A percentile compares a stretch with the other conserved stretches of the same genome.
These are phyloP conservation scores for Aspergillus niger DNA, from an alignment of 2,329 filamentous ascomycete genomes.

Conservation along the genomic window DNA sequence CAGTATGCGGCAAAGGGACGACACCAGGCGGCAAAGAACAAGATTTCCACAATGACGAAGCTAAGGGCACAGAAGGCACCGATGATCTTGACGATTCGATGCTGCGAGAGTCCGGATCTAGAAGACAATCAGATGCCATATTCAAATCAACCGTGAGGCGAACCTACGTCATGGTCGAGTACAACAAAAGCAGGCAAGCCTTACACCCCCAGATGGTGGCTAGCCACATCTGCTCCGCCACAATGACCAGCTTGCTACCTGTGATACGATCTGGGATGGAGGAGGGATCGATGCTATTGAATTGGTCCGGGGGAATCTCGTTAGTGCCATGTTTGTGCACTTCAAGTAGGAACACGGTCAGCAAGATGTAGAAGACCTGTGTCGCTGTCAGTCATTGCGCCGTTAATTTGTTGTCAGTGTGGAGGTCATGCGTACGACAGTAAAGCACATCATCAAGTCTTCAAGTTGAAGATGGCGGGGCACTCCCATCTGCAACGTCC, in stretches of 20 bases:
- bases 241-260: slow-evolving; percentile 59
- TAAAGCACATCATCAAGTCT: slow-evolving; percentile 13
- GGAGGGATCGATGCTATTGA: slow-evolving; percentile 48
- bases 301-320: slow-evolving; percentile 43
- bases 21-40: slow-evolving; percentile 59
- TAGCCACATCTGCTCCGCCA: slow-evolving; percentile 57
- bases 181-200: slow-evolving; percentile 55
- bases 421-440: slow-evolving; percentile 7
- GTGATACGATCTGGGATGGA: slow-evolving; percentile 48
- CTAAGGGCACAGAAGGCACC: slow-evolving; percentile 47
- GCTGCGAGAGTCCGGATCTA: slow-evolving; percentile 31
- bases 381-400: background rate
- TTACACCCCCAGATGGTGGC: slow-evolving; percentile 57
- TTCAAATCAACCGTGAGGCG: background rate
- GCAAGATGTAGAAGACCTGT: slow-evolving; percentile 41
- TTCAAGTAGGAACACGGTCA: slow-evolving; percentile 48
- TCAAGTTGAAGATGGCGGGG: slow-evolving; percentile 14
- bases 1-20: slow-evolving; percentile 56
- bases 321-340: slow-evolving; percentile 51
- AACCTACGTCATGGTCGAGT: slow-evolving; percentile 54
- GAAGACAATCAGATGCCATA: background rate
- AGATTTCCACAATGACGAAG: slow-evolving; percentile 53
- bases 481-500: slow-evolving; percentile 11
- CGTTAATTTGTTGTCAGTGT: background rate
- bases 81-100: slow-evolving; percentile 47